phyloP scores from a whole-genome alignment of 2,329 filamentous ascomycete genomes.

The Fusarium napiforme region DNA sequence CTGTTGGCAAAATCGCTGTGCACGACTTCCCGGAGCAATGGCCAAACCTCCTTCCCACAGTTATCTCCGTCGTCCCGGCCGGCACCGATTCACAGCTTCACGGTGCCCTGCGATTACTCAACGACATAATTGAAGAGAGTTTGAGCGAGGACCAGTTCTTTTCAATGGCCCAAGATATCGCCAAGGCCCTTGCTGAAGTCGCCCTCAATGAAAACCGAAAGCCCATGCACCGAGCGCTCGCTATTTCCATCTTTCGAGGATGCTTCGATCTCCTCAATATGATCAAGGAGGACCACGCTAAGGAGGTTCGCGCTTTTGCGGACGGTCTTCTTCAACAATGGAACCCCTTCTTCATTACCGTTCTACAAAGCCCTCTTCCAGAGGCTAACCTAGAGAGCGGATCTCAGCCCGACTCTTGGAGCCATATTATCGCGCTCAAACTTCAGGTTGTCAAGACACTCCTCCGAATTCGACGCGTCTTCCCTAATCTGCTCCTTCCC shows the following conservation, averaged over 20 bases:
- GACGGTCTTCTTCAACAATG: conserved; percentile 85
- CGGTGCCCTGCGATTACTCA: conserved; percentile 87
- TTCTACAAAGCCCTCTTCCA: conserved; percentile 80
- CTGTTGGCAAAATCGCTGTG: conserved; percentile 93
- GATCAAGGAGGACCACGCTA: conserved; percentile 91
- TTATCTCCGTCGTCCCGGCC: conserved; percentile 80
- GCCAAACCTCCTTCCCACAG: conserved; percentile 85
- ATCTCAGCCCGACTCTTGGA: conserved; percentile 75
- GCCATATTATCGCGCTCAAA: conserved; percentile 86
- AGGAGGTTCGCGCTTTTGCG: conserved; percentile 87
- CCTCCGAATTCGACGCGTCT: conserved; percentile 87
- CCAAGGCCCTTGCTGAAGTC: conserved; percentile 84
- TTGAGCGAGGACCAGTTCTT: conserved; percentile 97
- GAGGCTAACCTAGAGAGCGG: conserved; percentile 62
- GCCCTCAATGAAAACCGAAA: conserved; percentile 81
- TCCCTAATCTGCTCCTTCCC: conserved; percentile 82
- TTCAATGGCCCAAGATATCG: conserved; percentile 83
- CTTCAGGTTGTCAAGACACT: conserved; percentile 94
- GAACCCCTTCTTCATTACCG: conserved; percentile 88
- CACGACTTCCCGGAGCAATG: conserved; percentile 95
- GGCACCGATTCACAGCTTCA: conserved; percentile 85
- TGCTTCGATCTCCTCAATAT: conserved; percentile 97
- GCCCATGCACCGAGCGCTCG: conserved; percentile 80
- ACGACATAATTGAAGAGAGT: conserved; percentile 91
- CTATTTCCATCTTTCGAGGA: conserved; percentile 88